Conservation (phyloP, 495 filamentous ascomycete genomes). For the Neurospora hispaniola region DNA sequence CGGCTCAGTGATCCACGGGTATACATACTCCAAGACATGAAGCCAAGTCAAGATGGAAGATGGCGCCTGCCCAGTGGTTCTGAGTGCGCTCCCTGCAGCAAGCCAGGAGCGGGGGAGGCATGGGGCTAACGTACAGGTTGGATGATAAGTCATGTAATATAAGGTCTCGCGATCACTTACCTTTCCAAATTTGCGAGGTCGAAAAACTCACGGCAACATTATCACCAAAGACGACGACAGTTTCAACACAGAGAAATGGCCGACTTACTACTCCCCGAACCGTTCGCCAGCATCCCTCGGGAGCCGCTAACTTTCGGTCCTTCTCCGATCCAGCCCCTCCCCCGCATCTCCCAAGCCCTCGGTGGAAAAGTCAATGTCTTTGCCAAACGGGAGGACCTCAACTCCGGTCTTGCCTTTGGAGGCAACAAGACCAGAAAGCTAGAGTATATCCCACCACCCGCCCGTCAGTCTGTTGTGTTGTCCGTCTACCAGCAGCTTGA, state of each 20-base stretch:
- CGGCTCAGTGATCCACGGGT: neutral
- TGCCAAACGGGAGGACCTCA: slow-evolving; percentile 54
- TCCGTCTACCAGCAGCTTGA: too few species aligned
- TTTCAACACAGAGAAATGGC: slow-evolving; percentile 11
- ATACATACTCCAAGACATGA: neutral
- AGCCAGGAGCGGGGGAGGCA: neutral
- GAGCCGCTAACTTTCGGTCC: slow-evolving; percentile 43
- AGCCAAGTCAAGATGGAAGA: neutral
- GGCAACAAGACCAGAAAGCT: slow-evolving; percentile 60
- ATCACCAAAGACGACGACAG: neutral
- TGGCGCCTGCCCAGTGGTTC: neutral
- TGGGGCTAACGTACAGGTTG: neutral
- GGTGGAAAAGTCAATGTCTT: slow-evolving; percentile 44
- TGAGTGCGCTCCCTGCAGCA: neutral
- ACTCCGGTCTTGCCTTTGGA: slow-evolving; percentile 51
- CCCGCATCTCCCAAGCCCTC: slow-evolving; percentile 46
- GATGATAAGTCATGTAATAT: neutral
- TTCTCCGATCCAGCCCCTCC: slow-evolving; percentile 50
- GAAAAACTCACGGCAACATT: neutral
- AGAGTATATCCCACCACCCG: slow-evolving; percentile 20
- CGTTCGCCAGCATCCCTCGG: slow-evolving; percentile 48
- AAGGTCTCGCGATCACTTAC: neutral
- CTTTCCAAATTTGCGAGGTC: neutral
- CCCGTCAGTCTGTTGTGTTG: too few species aligned
- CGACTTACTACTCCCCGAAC: slow-evolving; percentile 37